Evolutionary conservation across 305 asterid species (phyloP), one percentile per base, ranked within the genome.

Genomic region (Caryopteris hybrid): DNA sequence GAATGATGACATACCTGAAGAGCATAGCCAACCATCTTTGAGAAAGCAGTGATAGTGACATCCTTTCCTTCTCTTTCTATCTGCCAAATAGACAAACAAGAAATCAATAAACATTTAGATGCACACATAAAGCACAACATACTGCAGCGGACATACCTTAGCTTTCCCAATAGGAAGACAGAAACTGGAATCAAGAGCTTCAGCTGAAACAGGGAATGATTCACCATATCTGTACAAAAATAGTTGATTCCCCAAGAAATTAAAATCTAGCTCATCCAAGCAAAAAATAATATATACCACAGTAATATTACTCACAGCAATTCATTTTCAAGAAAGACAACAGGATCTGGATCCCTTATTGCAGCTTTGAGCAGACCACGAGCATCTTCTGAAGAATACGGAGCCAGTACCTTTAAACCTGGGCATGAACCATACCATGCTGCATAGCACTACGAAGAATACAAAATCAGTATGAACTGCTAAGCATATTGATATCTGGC

Each of bases 281-380:
- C 29, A 29, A 25, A 39, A 69, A 70, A 51, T 57, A 38, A 22
- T 8, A 57, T 27, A 52, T 48, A 45, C 33, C 33, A 25, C 34
- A 27, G 47, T 52, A 42, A 31, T 25, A 29, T 25, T 58, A 76
- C 89, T 79, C 68, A 90, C 96, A 87, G 75, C 84, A 90, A 81
- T 69, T 90, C 96, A 73, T 90, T 90, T 83, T 90, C 96, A 61
- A 90, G 92, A 75, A 90, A 90, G 69, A 90, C 86, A 70, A 90
- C 93, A 53, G 96, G 95, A 78, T 90, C 96, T 61, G 96, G 96
- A 66, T 90, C 96, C 81, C 96, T 81, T 42, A 90, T 90, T 38
- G 96, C 96, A 82, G 96, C 95, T 84, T 90, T 87, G 69, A 90
- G 87, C 59, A 90, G 87, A 23, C 96, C 96, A 52, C 96, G 90